Evolutionary conservation across 164 flowering plant genomes (phyloP), one percentile per base, ranked within the genome.

Genomic region (Chimonanthus salicifolius): DNA sequence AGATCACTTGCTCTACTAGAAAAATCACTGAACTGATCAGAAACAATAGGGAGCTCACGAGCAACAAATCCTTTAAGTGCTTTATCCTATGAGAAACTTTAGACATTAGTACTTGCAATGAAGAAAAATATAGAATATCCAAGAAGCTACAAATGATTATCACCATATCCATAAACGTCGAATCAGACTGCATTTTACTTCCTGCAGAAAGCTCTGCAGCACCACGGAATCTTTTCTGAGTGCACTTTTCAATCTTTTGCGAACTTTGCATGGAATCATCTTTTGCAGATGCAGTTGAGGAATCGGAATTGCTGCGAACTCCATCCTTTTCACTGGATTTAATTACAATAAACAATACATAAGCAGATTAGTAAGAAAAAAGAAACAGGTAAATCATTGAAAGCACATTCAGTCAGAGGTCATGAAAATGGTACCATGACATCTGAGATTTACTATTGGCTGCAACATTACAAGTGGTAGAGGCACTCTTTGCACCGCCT

Each of bases 21-120:
- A 75, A 85, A 80, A 69, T 83, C 77, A 68, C 54, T 73, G 44
- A 75, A 78, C n/a, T 74, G 70, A 73, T 70, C 72, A 54, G 88
- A 68, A 74, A 49, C 47, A 3, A 51, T 65, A 68, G 81, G 80
- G 13, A 79, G 73, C 62, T 87, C 86, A 78, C 75, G 79, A 33
- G 88, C 83, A 77, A 80, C 87, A 47, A 96, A 79, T 77, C 91
- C 97, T 86, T 84, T 92, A 46, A 96, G 82, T 7, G 92, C 89
- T 79, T 83, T 83, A 70, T 83, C 90, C 96, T 96, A 72, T 60
- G 49, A 69, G 71, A 70, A 58, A 49, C 9, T 45, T 3, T n/a
- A 62, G 66, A 70, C 54, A 4, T 58, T 58, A 62, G 71, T 45
- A 48, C 69, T 50, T 43, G 4, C 11, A 74, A 13, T 11, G 44